Evolutionary conservation across 768 basidiomycete species (phyloP).

Genomic region (Russula ochroleuca): DNA sequence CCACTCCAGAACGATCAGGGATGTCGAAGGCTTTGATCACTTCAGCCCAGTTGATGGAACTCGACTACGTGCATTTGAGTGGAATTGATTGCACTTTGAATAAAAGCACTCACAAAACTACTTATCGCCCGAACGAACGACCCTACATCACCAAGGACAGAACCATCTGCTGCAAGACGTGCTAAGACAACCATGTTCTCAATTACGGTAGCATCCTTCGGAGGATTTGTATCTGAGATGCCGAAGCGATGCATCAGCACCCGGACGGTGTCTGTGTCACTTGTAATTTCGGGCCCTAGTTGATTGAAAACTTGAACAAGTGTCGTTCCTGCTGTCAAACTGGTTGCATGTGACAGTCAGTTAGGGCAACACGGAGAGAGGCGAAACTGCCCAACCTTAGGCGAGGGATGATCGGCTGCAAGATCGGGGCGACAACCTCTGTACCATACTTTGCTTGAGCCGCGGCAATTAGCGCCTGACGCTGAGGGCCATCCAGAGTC

Average conservation of each 20-base stretch:
- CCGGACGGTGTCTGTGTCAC: slow-evolving; percentile 64
- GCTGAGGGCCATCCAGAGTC: slow-evolving; percentile 64
- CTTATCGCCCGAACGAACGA: slow-evolving; percentile 67
- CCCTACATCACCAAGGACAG: slow-evolving; percentile 67
- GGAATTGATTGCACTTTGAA: slow-evolving; percentile 18
- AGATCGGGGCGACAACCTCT: slow-evolving; percentile 67
- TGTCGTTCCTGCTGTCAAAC: slow-evolving; percentile 61
- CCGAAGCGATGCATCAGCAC: slow-evolving; percentile 71
- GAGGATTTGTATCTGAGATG: slow-evolving; percentile 66
- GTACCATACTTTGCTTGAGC: slow-evolving; percentile 77
- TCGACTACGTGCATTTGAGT: slow-evolving; percentile 44
- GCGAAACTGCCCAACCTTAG: slow-evolving; percentile 50
- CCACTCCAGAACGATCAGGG: slow-evolving; percentile 76
- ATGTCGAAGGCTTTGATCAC: slow-evolving; percentile 86
- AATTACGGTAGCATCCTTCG: slow-evolving; percentile 62
- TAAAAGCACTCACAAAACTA: slow-evolving; percentile 57
- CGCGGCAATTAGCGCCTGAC: slow-evolving; percentile 69
- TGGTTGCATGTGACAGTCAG: slow-evolving; percentile 33
- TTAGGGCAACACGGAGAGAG: slow-evolving; percentile 20
- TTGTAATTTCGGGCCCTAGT: slow-evolving; percentile 74
- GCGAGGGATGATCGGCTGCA: slow-evolving; percentile 69
- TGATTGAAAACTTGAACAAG: slow-evolving; percentile 73
- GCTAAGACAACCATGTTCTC: slow-evolving; percentile 68
- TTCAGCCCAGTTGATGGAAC: slow-evolving; percentile 69
- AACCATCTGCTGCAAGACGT: slow-evolving; percentile 68